phyloP scores from a whole-genome alignment of 2,329 filamentous ascomycete genomes.

The Epichloe elymi region DNA sequence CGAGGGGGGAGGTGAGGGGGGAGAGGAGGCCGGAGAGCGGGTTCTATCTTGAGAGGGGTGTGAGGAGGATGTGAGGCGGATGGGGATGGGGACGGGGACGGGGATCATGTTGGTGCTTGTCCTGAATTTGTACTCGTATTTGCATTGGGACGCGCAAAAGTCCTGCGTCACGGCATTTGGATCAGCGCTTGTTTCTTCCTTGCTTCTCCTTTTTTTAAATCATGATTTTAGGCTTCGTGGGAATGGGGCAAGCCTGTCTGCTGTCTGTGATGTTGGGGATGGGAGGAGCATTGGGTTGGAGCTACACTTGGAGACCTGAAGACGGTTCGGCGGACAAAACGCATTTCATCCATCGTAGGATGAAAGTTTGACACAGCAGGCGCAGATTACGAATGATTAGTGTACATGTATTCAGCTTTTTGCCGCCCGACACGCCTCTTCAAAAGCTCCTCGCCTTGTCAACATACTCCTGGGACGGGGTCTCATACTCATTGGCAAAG shows the following conservation, averaged over 20 bases:
- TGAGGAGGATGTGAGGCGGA: slow-evolving; percentile 12
- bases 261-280: too few relatives aligned
- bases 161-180: too few relatives aligned
- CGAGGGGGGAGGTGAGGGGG: slow-evolving; percentile 47
- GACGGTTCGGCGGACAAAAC: too few relatives aligned
- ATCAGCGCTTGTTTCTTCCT: neutral
- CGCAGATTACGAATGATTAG: too few relatives aligned
- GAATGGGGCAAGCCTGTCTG: too few relatives aligned
- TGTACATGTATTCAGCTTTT: neutral
- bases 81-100: neutral
- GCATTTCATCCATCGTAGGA: too few relatives aligned
- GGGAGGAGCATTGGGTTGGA: too few relatives aligned
- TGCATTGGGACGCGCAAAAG: neutral
- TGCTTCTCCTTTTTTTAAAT: too few relatives aligned
- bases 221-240: too few relatives aligned
- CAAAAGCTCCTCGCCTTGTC: slow-evolving; percentile 47
- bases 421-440: neutral
- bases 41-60: slow-evolving; percentile 60
- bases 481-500: slow-evolving; percentile 67
- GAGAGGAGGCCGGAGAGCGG: slow-evolving; percentile 64
- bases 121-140: neutral
- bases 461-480: slow-evolving; percentile 55
- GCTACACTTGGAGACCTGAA: too few relatives aligned
- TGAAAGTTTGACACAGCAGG: too few relatives aligned
- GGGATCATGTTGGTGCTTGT: neutral